Evolutionary conservation across 768 basidiomycete species (phyloP).

Genomic region (Piloderma croceum): DNA sequence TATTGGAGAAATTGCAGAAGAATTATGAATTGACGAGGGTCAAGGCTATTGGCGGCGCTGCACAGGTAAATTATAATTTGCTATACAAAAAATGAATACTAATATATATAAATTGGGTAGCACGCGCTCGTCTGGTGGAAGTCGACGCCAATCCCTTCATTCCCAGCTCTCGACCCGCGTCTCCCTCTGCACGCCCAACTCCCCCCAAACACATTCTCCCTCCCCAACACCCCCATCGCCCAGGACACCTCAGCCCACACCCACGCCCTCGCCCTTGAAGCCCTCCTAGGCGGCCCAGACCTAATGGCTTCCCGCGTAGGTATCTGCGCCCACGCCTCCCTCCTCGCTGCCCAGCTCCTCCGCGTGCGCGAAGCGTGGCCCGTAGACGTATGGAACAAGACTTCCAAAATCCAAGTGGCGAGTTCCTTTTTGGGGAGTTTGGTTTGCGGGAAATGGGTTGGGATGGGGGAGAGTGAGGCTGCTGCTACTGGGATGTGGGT

Average conservation of each 20-base stretch:
- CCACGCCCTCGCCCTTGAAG: conserved; percentile 70
- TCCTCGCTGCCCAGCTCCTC: conserved; percentile 70
- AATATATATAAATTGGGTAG: conserved; percentile 21
- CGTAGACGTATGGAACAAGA: conserved; percentile 71
- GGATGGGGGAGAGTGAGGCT: conserved; percentile 72
- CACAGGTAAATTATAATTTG: conserved; percentile 49
- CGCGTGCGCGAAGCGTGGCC: conserved; percentile 76
- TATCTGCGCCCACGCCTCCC: conserved; percentile 62
- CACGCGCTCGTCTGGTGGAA: conserved; percentile 87
- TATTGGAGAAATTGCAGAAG: conserved; percentile 68
- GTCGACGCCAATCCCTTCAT: conserved; percentile 63
- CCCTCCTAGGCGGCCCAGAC: conserved; percentile 72
- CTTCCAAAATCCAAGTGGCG: conserved; percentile 73
- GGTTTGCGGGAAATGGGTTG: conserved; percentile 64
- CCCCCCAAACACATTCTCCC: conserved; percentile 57
- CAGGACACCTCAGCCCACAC: conserved; percentile 79
- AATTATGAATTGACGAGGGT: conserved; percentile 68
- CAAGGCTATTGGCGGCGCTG: conserved; percentile 71
- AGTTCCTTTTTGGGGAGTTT: conserved; percentile 69
- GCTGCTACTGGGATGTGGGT: conserved; percentile 77
- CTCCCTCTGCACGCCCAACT: conserved; percentile 68
- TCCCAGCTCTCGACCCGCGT: conserved; percentile 69
- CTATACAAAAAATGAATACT: no score
- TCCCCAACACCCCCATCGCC: conserved; percentile 69
- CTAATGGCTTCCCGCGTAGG: conserved; percentile 73